These are phyloP conservation scores for Talaromyces funiculosus DNA, from an alignment of 2,329 filamentous ascomycete species.

Conservation along the genomic window DNA sequence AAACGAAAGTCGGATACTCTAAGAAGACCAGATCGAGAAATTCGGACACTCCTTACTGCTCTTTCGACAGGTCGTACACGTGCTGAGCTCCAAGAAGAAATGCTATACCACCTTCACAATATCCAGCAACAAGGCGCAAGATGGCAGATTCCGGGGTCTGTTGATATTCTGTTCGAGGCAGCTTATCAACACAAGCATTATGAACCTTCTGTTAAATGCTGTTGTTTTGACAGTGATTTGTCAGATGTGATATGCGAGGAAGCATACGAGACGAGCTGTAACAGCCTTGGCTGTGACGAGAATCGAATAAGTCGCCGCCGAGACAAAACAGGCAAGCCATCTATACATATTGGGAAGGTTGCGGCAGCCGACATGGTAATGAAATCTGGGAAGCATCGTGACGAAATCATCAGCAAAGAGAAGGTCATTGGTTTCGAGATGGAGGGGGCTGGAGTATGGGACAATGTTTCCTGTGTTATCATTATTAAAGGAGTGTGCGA, in stretches of 20 bases:
- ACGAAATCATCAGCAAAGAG: background rate
- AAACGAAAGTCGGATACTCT: background rate
- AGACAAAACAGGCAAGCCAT: background rate
- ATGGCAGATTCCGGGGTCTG: background rate
- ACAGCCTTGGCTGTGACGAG: background rate
- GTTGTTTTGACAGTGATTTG: background rate
- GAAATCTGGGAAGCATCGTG: conserved; percentile 4
- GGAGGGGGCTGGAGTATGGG: conserved; percentile 23
- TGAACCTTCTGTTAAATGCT: background rate
- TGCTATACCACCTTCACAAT: background rate
- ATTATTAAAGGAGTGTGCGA: conserved; percentile 1
- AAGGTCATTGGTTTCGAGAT: conserved; percentile 23
- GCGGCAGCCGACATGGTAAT: background rate
- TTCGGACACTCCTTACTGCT: background rate
- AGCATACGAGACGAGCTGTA: background rate
- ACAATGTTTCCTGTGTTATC: conserved; percentile 11
- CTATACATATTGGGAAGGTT: background rate
- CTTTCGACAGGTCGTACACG: background rate
- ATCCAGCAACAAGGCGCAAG: background rate
- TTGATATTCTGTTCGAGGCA: background rate
- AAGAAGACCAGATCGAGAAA: background rate
- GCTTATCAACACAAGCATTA: conserved; percentile 2
- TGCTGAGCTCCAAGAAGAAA: background rate
- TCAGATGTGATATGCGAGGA: background rate
- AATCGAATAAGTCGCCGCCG: background rate